A percentile compares a stretch with the other conserved stretches of the same genome.
phyloP scores from a whole-genome alignment of 176 grass and related monocot species.

The Aegilops umbellulata region DNA sequence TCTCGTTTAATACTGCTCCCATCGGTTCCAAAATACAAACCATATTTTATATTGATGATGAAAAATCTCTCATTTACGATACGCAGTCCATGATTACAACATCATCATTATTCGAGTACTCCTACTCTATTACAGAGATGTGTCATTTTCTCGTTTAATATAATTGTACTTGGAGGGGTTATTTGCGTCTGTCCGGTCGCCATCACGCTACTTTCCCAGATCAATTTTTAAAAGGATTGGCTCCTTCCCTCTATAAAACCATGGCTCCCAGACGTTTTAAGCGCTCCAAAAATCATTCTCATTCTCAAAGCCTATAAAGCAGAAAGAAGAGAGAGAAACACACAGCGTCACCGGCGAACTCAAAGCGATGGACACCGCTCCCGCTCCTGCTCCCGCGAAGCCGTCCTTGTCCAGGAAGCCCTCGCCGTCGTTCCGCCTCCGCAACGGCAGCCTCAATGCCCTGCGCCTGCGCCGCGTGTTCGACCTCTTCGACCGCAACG shows the following conservation, averaged over 20 bases:
- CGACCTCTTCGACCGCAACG: conserved; percentile 93
- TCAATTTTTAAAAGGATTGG: neutral
- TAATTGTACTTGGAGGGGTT: too few species aligned
- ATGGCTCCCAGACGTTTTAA: neutral
- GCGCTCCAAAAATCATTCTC: neutral
- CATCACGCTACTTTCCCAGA: neutral
- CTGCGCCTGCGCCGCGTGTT: conserved; percentile 88
- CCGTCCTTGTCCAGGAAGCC: conserved; percentile 52
- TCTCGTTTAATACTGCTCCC: too few species aligned
- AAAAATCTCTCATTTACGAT: too few species aligned
- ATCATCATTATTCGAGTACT: too few species aligned
- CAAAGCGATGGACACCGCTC: conserved; percentile 23
- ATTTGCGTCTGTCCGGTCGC: neutral
- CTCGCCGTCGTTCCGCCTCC: conserved; percentile 90
- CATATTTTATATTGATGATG: too few species aligned
- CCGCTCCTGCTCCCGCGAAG: neutral
- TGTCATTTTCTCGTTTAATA: too few species aligned
- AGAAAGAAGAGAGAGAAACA: neutral
- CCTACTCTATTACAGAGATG: too few species aligned
- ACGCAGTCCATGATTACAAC: too few species aligned
- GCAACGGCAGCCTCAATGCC: conserved; percentile 84
- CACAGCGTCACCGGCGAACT: neutral
- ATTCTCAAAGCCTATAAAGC: neutral
- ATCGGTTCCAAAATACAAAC: too few species aligned
- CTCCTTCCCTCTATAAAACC: conserved; percentile 16